phyloP scores from a whole-genome alignment of 257 asterid species.

The Handroanthus guayacan region DNA sequence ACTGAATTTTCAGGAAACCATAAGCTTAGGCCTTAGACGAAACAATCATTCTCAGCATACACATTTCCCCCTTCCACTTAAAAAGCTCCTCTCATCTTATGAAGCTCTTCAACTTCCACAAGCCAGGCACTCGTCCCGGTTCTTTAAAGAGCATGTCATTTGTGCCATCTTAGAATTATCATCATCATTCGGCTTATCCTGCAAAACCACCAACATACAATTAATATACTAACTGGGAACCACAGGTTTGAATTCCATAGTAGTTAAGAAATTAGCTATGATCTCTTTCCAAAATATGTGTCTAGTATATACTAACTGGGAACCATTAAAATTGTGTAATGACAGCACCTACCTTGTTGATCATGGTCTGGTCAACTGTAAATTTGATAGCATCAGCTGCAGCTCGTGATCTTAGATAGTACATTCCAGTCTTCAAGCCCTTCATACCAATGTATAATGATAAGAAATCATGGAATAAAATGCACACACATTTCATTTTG shows the following conservation, averaged over 20 bases:
- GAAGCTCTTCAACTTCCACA: conserved; percentile 72
- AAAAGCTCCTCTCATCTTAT: background rate
- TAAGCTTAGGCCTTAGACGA: background rate
- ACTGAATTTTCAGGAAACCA: conserved; percentile 4
- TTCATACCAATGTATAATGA: conserved; percentile 31
- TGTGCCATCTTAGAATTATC: conserved; percentile 70
- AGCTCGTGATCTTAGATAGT: conserved; percentile 88
- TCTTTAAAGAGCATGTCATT: conserved; percentile 79
- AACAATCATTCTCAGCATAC: background rate
- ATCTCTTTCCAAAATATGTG: too few relatives aligned
- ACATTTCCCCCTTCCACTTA: background rate
- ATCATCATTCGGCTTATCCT: conserved; percentile 57
- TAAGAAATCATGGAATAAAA: background rate
- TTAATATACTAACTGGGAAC: background rate
- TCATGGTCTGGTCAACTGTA: conserved; percentile 83
- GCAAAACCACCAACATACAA: conserved; percentile 14
- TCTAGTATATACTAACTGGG: too few relatives aligned
- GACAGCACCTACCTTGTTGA: conserved; percentile 58
- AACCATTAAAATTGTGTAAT: background rate
- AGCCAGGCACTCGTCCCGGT: conserved; percentile 85
- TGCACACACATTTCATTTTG: background rate
- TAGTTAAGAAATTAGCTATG: too few relatives aligned
- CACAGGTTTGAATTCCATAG: too few relatives aligned
- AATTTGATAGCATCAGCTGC: conserved; percentile 97
- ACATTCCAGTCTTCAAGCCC: conserved; percentile 99